phyloP scores from a whole-genome alignment of 2,329 filamentous ascomycete species.

The Microdochium nivale region DNA sequence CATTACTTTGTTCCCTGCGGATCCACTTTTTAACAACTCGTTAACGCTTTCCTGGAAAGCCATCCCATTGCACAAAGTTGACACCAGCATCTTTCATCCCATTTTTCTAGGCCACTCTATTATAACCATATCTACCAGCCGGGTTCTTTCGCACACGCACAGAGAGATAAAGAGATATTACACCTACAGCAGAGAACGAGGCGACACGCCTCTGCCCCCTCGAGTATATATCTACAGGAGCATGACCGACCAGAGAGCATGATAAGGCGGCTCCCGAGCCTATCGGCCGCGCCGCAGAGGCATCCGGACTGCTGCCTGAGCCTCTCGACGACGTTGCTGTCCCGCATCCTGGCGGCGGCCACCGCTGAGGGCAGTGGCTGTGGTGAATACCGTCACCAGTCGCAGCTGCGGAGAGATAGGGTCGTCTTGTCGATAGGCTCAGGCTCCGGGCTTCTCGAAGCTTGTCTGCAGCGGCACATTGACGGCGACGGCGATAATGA shows the following conservation, averaged over 20 bases:
- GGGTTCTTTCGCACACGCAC: too few relatives aligned
- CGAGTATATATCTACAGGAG: too few relatives aligned
- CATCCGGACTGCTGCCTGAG: slow-evolving; percentile 1
- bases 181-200: too few relatives aligned
- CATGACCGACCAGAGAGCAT: not conserved
- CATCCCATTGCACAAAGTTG: too few relatives aligned
- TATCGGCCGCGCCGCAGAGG: not conserved
- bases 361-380: not conserved
- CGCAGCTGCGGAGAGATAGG: not conserved
- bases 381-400: not conserved
- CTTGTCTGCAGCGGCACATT: not conserved
- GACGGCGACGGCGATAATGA: not conserved
- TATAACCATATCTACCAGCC: too few relatives aligned
- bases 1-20: too few relatives aligned
- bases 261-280: not conserved
- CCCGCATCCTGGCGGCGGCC: not conserved
- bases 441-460: not conserved
- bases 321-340: not conserved
- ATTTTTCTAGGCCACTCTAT: too few relatives aligned
- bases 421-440: not conserved
- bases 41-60: too few relatives aligned
- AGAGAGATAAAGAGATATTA: too few relatives aligned
- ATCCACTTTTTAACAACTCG: too few relatives aligned
- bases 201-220: too few relatives aligned
- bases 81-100: too few relatives aligned